Base-by-base conservation (phyloP, 441 rosid species). In the Eutrema salsugineum region DNA sequence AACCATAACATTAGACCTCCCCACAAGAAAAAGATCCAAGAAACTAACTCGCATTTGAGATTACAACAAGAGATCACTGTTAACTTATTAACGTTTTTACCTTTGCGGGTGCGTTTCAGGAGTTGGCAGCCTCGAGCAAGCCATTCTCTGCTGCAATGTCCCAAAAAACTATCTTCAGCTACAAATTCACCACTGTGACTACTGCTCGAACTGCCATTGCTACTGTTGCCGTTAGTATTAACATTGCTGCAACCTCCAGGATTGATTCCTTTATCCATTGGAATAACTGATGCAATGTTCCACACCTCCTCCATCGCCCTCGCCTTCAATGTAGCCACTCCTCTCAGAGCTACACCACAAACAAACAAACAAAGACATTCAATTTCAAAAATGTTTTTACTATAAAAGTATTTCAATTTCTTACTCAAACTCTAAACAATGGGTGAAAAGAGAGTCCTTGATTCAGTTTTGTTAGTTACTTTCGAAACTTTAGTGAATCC, bases 51-150 rank as follows among this genome's bases (percentile, higher is more conserved):
- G 33, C 33, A 20, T 15, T 60, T 22, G 11, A 47, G 7, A 32
- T 32, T 15, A 22, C 15, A 58, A 5, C 15, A 58, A 5, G 47
- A 14, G 63, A 3, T 8, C 20, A 28, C 1, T 33, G 5, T 0
- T 19, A 22, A 6, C 0, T 66, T 10, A 11, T 12, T 57, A 16
- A 40, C 5, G 24, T 17, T 22, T 42, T 72, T 70, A 92, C 98
- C 98, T 86, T 81, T 83, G 15, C 98, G 92, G 47, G 98, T 93
- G 74, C 97, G 91, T 62, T 93, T 91, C 63, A 91, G 96, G 30
- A 91, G 89, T 75, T 91, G 92, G 42, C 89, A 85, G 10, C 97
- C 97, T 85, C 92, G 84, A 16, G 96, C 94, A 1, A 91, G 88
- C 81, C 86, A 76, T 76, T 91, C 97, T 70, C 92, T 84, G 20